Conservation (phyloP, 2,329 filamentous ascomycete genomes). For the Cadophora malorum region DNA sequence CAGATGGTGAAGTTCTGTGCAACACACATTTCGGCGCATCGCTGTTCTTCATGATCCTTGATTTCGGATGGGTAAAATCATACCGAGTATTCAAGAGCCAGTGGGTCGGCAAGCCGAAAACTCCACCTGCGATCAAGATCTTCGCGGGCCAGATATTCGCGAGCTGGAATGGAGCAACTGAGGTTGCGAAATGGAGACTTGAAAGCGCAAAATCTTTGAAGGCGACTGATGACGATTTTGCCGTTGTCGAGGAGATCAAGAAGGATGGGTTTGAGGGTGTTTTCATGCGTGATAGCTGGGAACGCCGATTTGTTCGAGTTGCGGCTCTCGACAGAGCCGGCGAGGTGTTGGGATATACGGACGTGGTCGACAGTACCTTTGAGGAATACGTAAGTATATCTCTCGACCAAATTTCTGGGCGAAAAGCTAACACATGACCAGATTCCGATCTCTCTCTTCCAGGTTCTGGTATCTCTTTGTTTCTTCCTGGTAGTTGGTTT, state of each 20-base stretch:
- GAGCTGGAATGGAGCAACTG: constrained; percentile 47
- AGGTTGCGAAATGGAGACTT: constrained; percentile 39
- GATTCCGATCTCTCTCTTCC: constrained; percentile 4
- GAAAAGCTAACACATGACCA: background rate
- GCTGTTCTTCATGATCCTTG: constrained; percentile 35
- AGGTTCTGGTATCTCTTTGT: background rate
- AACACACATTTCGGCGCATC: constrained; percentile 50
- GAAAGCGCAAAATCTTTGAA: constrained; percentile 21
- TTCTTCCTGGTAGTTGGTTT: background rate
- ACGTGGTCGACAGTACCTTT: constrained; percentile 15
- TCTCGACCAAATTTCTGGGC: background rate
- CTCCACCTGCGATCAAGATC: constrained; percentile 35
- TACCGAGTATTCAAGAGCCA: constrained; percentile 42
- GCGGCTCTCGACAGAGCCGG: constrained; percentile 18
- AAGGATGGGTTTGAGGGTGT: constrained; percentile 17
- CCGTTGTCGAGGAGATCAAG: constrained; percentile 1
- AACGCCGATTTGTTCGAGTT: constrained; percentile 18
- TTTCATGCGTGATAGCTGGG: constrained; percentile 7
- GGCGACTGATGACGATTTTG: constrained; percentile 17
- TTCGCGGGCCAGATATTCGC: constrained; percentile 39
- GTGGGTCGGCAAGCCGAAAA: constrained; percentile 41
- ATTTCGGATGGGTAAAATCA: constrained; percentile 34
- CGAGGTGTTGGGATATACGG: constrained; percentile 11
- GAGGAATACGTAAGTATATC: constrained; percentile 10
- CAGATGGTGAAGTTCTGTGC: constrained; percentile 50